Percentiles rank a stretch among this genome's conserved stretches.
Evolutionary conservation across 805 yeast species (phyloP).

Genomic region (Kodamaea hsintzibuensis): DNA sequence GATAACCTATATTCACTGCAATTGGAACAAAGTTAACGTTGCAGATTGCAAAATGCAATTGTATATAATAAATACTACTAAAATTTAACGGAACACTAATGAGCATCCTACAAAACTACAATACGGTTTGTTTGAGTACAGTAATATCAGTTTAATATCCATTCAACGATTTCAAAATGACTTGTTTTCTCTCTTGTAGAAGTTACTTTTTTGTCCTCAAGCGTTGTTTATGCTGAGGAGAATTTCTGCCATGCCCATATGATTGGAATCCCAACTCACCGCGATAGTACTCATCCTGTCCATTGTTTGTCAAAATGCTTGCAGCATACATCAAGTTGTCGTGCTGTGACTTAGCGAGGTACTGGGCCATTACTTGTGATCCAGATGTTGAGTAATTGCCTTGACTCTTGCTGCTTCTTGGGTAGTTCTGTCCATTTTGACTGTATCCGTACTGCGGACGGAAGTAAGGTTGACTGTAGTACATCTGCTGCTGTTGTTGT

Average conservation of each 20-base stretch:
- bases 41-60: background rate
- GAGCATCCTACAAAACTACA: background rate
- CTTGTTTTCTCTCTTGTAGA: background rate
- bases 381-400: slow-evolving; percentile 43
- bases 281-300: slow-evolving; percentile 15
- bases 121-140: background rate
- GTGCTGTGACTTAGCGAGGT: slow-evolving; percentile 70
- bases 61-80: no score
- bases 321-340: slow-evolving; percentile 53
- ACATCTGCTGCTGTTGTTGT: slow-evolving; percentile 7
- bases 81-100: background rate
- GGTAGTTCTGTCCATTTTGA: slow-evolving; percentile 1
- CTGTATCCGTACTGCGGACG: slow-evolving; percentile 4
- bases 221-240: background rate
- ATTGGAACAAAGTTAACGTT: background rate
- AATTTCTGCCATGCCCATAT: slow-evolving; percentile 1
- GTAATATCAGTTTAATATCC: background rate
- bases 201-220: background rate
- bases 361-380: slow-evolving; percentile 77
- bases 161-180: background rate
- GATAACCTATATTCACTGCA: no score
- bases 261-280: slow-evolving; percentile 1
- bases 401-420: slow-evolving; percentile 8
- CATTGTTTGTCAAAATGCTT: slow-evolving; percentile 21
- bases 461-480: slow-evolving; percentile 9